These are phyloP conservation scores for Sphagnum fallax DNA, from an alignment of 228 moss, liverwort and hornwort genomes.

Conservation along the genomic window DNA sequence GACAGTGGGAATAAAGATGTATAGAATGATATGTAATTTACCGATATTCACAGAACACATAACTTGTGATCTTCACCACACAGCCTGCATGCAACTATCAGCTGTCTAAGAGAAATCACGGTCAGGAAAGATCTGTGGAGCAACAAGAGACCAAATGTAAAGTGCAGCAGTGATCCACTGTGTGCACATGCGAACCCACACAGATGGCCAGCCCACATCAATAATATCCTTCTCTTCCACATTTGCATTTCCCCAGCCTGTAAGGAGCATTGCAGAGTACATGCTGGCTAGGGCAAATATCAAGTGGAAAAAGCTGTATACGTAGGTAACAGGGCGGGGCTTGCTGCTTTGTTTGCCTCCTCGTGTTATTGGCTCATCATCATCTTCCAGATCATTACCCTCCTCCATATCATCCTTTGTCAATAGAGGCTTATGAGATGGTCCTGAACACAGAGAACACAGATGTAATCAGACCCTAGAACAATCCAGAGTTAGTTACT, in stretches of 20 bases:
- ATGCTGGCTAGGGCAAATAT: slow-evolving; percentile 96
- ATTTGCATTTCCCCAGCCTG: slow-evolving; percentile 87
- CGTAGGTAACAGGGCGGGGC: slow-evolving; percentile 88
- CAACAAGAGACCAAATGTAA: slow-evolving; percentile 84
- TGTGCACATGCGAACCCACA: slow-evolving; percentile 86
- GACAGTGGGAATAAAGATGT: too few relatives aligned
- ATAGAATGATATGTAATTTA: too few relatives aligned
- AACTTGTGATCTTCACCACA: too few relatives aligned
- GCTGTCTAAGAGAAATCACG: slow-evolving; percentile 57
- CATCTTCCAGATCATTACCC: slow-evolving; percentile 32
- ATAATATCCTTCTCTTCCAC: slow-evolving; percentile 83
- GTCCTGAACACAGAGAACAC: slow-evolving; percentile 6
- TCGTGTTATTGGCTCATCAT: slow-evolving; percentile 53
- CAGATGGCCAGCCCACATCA: slow-evolving; percentile 96
- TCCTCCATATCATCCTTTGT: slow-evolving; percentile 67
- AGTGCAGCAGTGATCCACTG: slow-evolving; percentile 86
- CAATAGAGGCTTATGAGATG: slow-evolving; percentile 54
- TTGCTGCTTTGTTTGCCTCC: slow-evolving; percentile 68
- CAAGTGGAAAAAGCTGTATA: slow-evolving; percentile 90
- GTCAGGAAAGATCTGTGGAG: slow-evolving; percentile 76
- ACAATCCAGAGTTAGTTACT: too few relatives aligned
- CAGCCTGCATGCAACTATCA: too few relatives aligned
- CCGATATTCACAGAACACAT: too few relatives aligned
- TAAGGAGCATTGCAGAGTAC: slow-evolving; percentile 97
- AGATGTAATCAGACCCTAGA: too few relatives aligned